Evolutionary conservation across 1,284 basidiomycete species (phyloP), one percentile per base, ranked within the genome.

Genomic region (Ceratobasidium sp.): DNA sequence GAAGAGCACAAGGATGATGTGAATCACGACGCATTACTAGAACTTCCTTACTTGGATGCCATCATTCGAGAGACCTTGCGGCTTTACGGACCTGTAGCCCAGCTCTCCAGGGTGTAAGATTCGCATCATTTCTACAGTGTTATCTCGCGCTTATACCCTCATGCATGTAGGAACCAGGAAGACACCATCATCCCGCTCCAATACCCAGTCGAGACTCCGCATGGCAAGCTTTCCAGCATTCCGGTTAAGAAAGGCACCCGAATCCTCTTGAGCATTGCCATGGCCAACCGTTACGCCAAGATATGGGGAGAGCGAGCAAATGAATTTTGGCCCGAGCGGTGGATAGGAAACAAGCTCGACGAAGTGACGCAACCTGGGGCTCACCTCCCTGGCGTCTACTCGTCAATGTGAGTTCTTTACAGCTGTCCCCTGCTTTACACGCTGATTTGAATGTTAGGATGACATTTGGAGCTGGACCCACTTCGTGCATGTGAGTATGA

Each of bases 41-140:
- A 83, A 0, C 82, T 90, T 0, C 83, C 86, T 0, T 90, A 89
- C 80, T 84, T 92, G 46, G 89, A 92, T 78, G 86, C 86, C 5
- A 90, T 94, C 15, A 85, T 94, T 43, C 88, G 90, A 70, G 93
- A 95, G 84, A 84, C 86, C 0, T 85, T 95, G 40, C 85, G 93
- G 46, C 80, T 94, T 52, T 88, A 89, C 81, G 84, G 90, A 9
- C 92, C 92, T 0, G 90, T 92, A 5, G 87, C 89, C 4, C 86
- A 84, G 62, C 92, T 91, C 7, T 89, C 91, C 84, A 88, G 92
- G 17, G 86, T 89, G 71, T 74, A 34, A 54, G 61, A 52, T 4
- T 49, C 29, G 11, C 15, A n/a, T 40, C 7, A 9, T 19, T 43
- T 29, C 17, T 15, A 13, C 3, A 22, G 19, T 52, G 15, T n/a